These are phyloP conservation scores for Geotrichum fermentans DNA, from an alignment of 1,139 yeast species.

Conservation along the genomic window DNA sequence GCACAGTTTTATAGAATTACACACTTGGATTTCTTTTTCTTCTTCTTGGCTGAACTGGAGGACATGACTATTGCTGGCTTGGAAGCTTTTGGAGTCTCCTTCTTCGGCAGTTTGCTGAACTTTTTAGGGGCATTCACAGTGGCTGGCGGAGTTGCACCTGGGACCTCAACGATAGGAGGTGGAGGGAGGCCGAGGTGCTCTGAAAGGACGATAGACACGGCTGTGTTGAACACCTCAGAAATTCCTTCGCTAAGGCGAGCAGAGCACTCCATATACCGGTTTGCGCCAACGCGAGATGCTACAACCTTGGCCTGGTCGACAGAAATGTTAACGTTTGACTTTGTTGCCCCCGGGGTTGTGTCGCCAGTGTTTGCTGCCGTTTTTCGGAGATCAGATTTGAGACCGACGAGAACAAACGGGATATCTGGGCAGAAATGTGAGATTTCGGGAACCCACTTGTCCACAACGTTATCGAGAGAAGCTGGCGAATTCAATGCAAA, in stretches of 20 bases:
- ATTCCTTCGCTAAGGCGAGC: constrained; percentile 68
- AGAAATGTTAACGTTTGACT: constrained; percentile 5
- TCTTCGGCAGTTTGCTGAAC: background rate
- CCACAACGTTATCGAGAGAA: constrained; percentile 70
- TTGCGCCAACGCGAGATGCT: constrained; percentile 65
- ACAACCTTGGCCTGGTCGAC: constrained; percentile 42
- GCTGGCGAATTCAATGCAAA: constrained; percentile 63
- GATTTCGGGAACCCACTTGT: constrained; percentile 85
- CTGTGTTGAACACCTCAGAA: constrained; percentile 55
- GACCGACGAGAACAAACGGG: constrained; percentile 73
- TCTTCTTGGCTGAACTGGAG: constrained; percentile 3
- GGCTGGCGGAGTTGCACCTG: constrained; percentile 1
- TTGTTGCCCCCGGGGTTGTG: background rate
- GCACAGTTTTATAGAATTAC: constrained; percentile 8
- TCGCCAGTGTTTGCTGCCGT: constrained; percentile 24
- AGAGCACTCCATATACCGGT: constrained; percentile 74
- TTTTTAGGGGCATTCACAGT: background rate
- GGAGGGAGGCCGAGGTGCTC: constrained; percentile 21
- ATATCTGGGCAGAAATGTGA: constrained; percentile 75
- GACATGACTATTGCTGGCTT: constrained; percentile 8
- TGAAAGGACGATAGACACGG: constrained; percentile 28
- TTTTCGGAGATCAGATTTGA: constrained; percentile 61
- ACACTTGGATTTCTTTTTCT: constrained; percentile 17
- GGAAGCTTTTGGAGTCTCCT: background rate
- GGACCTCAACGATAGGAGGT: constrained; percentile 15